Conservation (phyloP, 78 protist species). For the Dictyostelium capitatum region DNA sequence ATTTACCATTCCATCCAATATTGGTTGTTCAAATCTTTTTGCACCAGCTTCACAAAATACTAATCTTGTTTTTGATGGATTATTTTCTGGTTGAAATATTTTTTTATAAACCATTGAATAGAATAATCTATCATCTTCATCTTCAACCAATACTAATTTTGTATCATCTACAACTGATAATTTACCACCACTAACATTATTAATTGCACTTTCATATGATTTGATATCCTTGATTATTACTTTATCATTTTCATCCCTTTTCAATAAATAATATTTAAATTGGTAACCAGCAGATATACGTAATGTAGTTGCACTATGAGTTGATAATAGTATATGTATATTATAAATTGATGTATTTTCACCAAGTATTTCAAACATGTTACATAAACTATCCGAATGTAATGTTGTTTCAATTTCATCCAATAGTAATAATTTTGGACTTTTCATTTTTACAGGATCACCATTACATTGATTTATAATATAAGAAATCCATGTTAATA, state of each 20-base stretch:
- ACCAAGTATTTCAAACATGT: neutral
- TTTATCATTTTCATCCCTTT: neutral
- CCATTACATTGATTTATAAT: neutral
- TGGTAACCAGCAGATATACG: neutral
- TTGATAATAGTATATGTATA: neutral
- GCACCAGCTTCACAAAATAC: neutral
- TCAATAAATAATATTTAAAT: neutral
- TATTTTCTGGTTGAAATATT: neutral
- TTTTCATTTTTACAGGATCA: neutral
- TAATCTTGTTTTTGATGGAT: neutral
- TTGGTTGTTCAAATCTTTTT: neutral
- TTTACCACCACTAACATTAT: neutral
- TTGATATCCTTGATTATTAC: neutral
- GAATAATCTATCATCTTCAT: neutral
- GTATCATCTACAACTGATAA: constrained; percentile 12
- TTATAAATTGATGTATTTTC: neutral
- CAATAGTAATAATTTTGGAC: neutral
- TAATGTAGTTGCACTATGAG: neutral
- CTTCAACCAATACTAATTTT: neutral
- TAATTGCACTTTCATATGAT: constrained; percentile 9
- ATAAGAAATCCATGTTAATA: neutral
- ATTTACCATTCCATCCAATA: neutral
- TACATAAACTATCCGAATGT: neutral
- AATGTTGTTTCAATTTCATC: constrained; percentile 7
- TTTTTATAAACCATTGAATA: neutral